Conservation (phyloP, 2,329 filamentous ascomycete genomes). For the Claviceps purpurea region DNA sequence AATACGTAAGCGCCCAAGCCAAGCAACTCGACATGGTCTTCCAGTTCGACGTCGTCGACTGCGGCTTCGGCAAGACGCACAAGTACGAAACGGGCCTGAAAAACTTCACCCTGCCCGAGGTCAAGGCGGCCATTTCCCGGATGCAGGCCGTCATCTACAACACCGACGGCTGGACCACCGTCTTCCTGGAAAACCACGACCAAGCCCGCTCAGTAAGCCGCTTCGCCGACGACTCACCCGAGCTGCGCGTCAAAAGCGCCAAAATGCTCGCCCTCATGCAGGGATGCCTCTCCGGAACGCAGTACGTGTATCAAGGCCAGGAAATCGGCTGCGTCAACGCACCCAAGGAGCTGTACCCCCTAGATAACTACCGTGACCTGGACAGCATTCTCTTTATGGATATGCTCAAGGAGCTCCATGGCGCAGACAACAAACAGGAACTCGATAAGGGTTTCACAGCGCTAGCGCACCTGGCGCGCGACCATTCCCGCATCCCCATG, state of each 20-base stretch:
- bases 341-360: slow-evolving; percentile 42
- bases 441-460: slow-evolving; percentile 22
- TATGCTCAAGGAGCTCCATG: slow-evolving; percentile 16
- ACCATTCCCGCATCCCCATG: slow-evolving; percentile 54
- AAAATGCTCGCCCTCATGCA: slow-evolving; percentile 47
- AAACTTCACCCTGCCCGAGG: slow-evolving; percentile 31
- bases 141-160: slow-evolving; percentile 39
- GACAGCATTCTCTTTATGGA: slow-evolving; percentile 31
- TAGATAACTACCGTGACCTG: slow-evolving; percentile 38
- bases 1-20: slow-evolving; percentile 44
- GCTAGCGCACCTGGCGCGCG: slow-evolving; percentile 29
- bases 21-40: slow-evolving; percentile 58
- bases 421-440: slow-evolving; percentile 17
- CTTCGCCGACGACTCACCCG: slow-evolving; percentile 35
- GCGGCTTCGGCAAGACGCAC: slow-evolving; percentile 38
- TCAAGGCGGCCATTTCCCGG: slow-evolving; percentile 33
- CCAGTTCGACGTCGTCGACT: slow-evolving; percentile 50
- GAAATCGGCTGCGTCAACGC: slow-evolving; percentile 53
- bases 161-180: slow-evolving; percentile 48
- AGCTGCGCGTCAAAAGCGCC: slow-evolving; percentile 33
- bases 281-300: slow-evolving; percentile 40
- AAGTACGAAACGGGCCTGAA: slow-evolving; percentile 36
- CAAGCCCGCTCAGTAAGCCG: slow-evolving; percentile 45
- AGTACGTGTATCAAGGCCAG: slow-evolving; percentile 55
- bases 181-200: slow-evolving; percentile 55